A percentile compares a stretch with the other conserved stretches of the same genome.
These are phyloP conservation scores for Fraxinus americana DNA, from an alignment of 257 asterid genomes.

Conservation along the genomic window DNA sequence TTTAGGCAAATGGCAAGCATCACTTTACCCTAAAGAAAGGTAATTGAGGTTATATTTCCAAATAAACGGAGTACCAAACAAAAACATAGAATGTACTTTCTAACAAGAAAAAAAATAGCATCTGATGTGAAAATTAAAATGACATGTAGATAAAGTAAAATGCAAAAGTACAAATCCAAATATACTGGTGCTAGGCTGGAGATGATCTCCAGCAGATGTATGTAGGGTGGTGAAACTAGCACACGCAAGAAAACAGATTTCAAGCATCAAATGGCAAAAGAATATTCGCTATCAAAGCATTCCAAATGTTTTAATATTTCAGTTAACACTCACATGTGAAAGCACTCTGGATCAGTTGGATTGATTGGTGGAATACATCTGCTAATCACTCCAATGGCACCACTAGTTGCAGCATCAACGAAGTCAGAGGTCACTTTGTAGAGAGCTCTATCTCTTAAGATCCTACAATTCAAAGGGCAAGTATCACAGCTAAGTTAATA, in stretches of 20 bases:
- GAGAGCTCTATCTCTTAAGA: conserved; percentile 88
- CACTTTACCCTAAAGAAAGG: background rate
- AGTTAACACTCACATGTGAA: conserved; percentile 73
- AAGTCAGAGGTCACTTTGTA: conserved; percentile 90
- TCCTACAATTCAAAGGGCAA: conserved; percentile 49
- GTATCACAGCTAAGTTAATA: background rate
- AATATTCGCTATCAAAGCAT: conserved; percentile 5
- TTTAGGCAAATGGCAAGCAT: background rate
- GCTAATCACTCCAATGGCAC: conserved; percentile 89
- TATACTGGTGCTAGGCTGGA: background rate
- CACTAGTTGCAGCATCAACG: conserved; percentile 91
- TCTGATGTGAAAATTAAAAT: background rate
- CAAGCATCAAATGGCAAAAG: background rate
- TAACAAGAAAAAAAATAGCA: background rate
- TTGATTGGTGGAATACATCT: conserved; percentile 93
- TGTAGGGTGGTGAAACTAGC: background rate
- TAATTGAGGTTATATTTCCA: background rate
- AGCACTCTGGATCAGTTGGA: conserved; percentile 98
- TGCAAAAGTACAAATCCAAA: background rate
- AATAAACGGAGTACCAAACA: background rate
- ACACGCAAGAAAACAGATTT: background rate
- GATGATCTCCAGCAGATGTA: background rate
- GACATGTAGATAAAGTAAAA: background rate
- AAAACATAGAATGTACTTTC: background rate
- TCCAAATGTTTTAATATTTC: conserved; percentile 8